Conservation (phyloP, 78 protist genomes). For the Dictyostelium brefeldianum region DNA sequence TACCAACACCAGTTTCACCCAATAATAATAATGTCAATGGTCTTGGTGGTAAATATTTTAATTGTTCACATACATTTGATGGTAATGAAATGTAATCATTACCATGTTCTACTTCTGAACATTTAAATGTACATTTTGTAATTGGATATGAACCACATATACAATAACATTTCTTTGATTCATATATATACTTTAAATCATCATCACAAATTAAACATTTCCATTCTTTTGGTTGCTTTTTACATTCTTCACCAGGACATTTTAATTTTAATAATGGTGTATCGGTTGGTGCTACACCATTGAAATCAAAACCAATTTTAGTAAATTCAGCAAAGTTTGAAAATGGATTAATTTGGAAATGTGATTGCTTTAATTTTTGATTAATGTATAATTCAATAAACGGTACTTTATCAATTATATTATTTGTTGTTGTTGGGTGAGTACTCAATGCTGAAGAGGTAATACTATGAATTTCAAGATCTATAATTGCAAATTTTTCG, state of each 20-base stretch:
- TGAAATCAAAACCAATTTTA: background rate
- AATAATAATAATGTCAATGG: background rate
- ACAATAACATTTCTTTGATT: background rate
- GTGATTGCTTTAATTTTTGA: background rate
- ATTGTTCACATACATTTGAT: background rate
- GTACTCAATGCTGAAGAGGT: too few relatives aligned
- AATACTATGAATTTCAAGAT: background rate
- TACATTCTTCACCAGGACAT: background rate
- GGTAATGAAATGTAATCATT: background rate
- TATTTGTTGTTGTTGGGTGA: background rate
- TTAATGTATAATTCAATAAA: background rate
- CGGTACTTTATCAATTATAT: background rate
- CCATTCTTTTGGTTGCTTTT: background rate
- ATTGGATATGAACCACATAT: background rate
- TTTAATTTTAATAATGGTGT: background rate
- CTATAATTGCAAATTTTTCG: background rate
- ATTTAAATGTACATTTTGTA: background rate
- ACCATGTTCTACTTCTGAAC: background rate
- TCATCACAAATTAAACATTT: background rate
- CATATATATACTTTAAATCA: background rate
- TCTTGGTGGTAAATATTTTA: slow-evolving; percentile 1
- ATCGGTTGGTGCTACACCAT: background rate
- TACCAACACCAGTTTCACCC: background rate
- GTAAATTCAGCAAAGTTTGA: background rate
- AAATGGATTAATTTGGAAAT: background rate